Conservation (phyloP, 2,329 filamentous ascomycete genomes). For the Leptosphaerulina australis region DNA sequence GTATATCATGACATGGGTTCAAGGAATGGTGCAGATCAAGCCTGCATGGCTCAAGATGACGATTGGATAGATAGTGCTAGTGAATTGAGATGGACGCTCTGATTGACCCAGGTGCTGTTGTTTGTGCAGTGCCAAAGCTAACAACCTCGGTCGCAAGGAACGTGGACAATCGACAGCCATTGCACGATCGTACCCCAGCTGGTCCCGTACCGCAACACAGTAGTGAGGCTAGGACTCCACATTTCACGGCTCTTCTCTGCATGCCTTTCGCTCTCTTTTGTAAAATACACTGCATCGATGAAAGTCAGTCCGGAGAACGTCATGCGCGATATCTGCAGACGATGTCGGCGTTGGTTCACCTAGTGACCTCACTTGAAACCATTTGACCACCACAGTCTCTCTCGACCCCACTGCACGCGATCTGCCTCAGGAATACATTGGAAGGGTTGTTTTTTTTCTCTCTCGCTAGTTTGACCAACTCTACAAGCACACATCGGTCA, state of each 20-base stretch:
- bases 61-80: slow-evolving; percentile 25
- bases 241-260: slow-evolving; percentile 37
- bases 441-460: background rate
- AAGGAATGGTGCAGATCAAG: slow-evolving; percentile 20
- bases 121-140: slow-evolving; percentile 29
- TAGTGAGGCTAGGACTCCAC: slow-evolving; percentile 42
- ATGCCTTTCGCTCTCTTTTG: slow-evolving; percentile 34
- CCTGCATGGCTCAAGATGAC: slow-evolving; percentile 5
- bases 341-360: slow-evolving; percentile 24
- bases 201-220: slow-evolving; percentile 28
- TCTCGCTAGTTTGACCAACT: background rate
- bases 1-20: slow-evolving; percentile 21
- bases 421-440: slow-evolving; percentile 17
- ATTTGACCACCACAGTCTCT: slow-evolving; percentile 23
- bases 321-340: slow-evolving; percentile 21
- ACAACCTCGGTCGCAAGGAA: slow-evolving; percentile 30
- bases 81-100: slow-evolving; percentile 21
- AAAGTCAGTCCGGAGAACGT: slow-evolving; percentile 23
- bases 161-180: slow-evolving; percentile 43
- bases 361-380: slow-evolving; percentile 34
- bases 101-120: slow-evolving; percentile 20
- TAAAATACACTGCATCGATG: slow-evolving; percentile 27
- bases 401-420: slow-evolving; percentile 37
- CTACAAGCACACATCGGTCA: slow-evolving; percentile 3
- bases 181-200: slow-evolving; percentile 28